Evolutionary conservation across 805 yeast species (phyloP), one percentile per base, ranked within the genome.

Genomic region (Saturnispora serradocipensis): DNA sequence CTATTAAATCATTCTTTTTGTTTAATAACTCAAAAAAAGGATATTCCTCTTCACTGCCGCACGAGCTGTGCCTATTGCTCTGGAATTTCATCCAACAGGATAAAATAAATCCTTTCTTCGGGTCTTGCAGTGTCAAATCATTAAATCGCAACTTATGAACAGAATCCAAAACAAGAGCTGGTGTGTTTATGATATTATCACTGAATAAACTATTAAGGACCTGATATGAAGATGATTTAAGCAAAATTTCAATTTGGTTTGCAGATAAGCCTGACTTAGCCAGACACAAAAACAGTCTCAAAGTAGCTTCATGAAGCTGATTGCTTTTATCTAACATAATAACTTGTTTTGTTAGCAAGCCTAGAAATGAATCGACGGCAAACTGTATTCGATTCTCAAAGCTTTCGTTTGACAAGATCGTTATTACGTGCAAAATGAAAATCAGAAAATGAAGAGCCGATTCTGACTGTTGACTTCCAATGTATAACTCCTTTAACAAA

Each of bases 71-170:
- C 13, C 16, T 11, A 34, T 48, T 32, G n/a, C 35, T 20, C 24
- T 27, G 38, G 0, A 64, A 38, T 38, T 53, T 54, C 20, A 66
- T 34, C 68, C 69, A 64, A 2, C 56, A 38, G 3, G 64, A 62
- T 18, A 65, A 10, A 1, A 65, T 56, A 16, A 62, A 60, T 3
- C 63, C 64, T 4, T 46, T 45, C 8, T 39, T 52, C 2, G 47
- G 22, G 16, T 61, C 53, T 2, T 43, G 24, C 15, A 63, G 30
- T 2, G 32, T 24, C 16, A 61, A 25, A 6, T 55, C 43, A 11
- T 51, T 22, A 27, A 59, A 57, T 5, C 13, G 28, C 0, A 66
- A 7, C 4, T 11, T 1, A 40, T 36, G 28, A 3, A 39, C 30
- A 20, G 11, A 20, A 18, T 43, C 36, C 20, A 49, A 18, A 24